phyloP scores from a whole-genome alignment of 495 filamentous ascomycete genomes.

The Trichoderma asperelloides region DNA sequence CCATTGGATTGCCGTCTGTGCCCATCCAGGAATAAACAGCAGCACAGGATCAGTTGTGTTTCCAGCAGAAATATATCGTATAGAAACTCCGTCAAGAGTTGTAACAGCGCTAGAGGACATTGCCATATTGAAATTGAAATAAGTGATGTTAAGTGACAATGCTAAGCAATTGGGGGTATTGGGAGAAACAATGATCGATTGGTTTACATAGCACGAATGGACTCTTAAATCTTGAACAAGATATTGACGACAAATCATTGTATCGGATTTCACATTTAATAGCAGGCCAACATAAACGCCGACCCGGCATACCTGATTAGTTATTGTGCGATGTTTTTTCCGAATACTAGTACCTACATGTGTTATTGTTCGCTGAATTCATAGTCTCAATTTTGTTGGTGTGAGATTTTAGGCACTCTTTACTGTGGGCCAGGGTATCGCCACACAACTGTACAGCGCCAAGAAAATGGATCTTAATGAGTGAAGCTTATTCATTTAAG shows the following conservation, averaged over 20 bases:
- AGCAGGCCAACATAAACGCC: not conserved
- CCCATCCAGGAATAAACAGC: constrained; percentile 19
- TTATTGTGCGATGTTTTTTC: not conserved
- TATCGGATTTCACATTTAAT: not conserved
- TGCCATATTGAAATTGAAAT: not conserved
- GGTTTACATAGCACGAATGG: too few relatives aligned
- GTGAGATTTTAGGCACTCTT: too few relatives aligned
- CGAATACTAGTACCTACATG: too few relatives aligned
- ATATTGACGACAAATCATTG: not conserved
- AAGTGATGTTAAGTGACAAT: not conserved
- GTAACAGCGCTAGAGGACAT: constrained; percentile 12
- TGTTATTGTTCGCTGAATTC: too few relatives aligned
- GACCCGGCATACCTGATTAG: not conserved
- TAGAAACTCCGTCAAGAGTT: constrained; percentile 15
- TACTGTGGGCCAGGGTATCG: too few relatives aligned
- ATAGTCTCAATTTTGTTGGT: too few relatives aligned
- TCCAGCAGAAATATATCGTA: constrained; percentile 15
- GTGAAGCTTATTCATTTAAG: too few relatives aligned
- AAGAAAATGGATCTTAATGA: too few relatives aligned
- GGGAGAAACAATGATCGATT: too few relatives aligned
- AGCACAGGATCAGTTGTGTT: constrained; percentile 13
- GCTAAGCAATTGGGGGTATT: not conserved
- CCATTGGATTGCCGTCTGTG: constrained; percentile 17
- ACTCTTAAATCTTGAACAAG: not conserved
- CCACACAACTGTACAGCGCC: too few relatives aligned